Conservation (phyloP, 1,284 basidiomycete species). For the Marasmius tenuissimus region DNA sequence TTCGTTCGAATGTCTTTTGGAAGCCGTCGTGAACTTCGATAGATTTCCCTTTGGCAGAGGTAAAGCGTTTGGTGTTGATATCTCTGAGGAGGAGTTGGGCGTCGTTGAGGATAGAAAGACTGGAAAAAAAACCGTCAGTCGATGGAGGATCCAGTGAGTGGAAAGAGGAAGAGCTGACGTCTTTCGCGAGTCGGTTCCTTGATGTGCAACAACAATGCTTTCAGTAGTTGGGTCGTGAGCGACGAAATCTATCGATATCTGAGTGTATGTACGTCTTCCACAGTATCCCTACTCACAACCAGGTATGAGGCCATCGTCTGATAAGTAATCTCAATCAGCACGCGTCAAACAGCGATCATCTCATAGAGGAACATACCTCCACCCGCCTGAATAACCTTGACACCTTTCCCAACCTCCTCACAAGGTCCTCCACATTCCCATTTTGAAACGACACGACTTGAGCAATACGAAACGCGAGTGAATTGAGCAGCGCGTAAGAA, state of each 20-base stretch:
- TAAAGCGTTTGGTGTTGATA: constrained; percentile 38
- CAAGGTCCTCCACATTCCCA: constrained; percentile 39
- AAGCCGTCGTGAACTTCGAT: constrained; percentile 45
- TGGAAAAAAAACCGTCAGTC: constrained; percentile 9
- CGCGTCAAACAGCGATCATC: background rate
- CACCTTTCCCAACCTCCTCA: constrained; percentile 25
- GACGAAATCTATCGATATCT: constrained; percentile 33
- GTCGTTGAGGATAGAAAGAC: constrained; percentile 46
- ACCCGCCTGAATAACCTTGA: constrained; percentile 35
- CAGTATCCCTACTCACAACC: constrained; percentile 22
- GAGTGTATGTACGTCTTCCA: background rate
- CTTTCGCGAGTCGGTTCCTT: constrained; percentile 42
- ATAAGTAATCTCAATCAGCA: constrained; percentile 6
- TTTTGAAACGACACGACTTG: constrained; percentile 27
- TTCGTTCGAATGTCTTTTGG: constrained; percentile 43
- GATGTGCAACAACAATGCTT: constrained; percentile 45
- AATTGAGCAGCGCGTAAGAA: constrained; percentile 39
- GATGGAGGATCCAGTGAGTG: background rate
- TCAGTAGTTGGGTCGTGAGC: constrained; percentile 38
- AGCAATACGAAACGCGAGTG: constrained; percentile 41
- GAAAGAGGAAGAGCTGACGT: constrained; percentile 23
- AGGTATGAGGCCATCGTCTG: constrained; percentile 33
- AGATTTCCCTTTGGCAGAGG: constrained; percentile 22
- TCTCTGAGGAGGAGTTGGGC: constrained; percentile 32
- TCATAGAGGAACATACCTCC: constrained; percentile 27